Conservation (phyloP, 441 rosid genomes). For the Adansonia grandidieri region DNA sequence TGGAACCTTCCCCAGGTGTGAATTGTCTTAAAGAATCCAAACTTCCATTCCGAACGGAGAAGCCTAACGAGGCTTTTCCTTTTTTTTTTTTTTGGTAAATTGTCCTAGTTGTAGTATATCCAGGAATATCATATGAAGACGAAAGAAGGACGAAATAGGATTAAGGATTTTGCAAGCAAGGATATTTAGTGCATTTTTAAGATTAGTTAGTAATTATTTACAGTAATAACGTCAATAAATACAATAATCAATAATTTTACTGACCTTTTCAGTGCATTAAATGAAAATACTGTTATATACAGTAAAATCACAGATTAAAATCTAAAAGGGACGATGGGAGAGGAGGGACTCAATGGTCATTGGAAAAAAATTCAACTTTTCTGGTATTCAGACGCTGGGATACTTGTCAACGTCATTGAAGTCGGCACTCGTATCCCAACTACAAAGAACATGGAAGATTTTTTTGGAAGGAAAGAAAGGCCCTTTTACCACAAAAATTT, state of each 20-base stretch:
- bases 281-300: too few relatives aligned
- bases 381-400: slow-evolving; percentile 31
- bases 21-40: background rate
- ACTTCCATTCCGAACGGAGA: background rate
- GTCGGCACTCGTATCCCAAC: slow-evolving; percentile 40
- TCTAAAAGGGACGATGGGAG: too few relatives aligned
- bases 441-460: slow-evolving; percentile 30
- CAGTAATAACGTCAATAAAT: too few relatives aligned
- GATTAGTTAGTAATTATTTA: too few relatives aligned
- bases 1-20: background rate
- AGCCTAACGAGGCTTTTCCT: background rate
- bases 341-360: slow-evolving; percentile 12
- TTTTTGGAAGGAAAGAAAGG: slow-evolving; percentile 9
- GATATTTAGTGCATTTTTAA: too few relatives aligned
- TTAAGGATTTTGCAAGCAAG: too few relatives aligned
- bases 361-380: slow-evolving; percentile 30
- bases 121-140: background rate
- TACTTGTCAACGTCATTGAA: slow-evolving; percentile 43
- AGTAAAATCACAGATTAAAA: background rate
- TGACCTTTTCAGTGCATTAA: too few relatives aligned
- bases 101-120: background rate
- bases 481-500: background rate
- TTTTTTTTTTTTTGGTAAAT: too few relatives aligned
- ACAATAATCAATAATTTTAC: too few relatives aligned
- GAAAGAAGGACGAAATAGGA: background rate